A percentile compares a stretch with the other conserved stretches of the same genome.
These are phyloP conservation scores for Fusarium chlamydosporum DNA, from an alignment of 2,329 filamentous ascomycete genomes.

Conservation along the genomic window DNA sequence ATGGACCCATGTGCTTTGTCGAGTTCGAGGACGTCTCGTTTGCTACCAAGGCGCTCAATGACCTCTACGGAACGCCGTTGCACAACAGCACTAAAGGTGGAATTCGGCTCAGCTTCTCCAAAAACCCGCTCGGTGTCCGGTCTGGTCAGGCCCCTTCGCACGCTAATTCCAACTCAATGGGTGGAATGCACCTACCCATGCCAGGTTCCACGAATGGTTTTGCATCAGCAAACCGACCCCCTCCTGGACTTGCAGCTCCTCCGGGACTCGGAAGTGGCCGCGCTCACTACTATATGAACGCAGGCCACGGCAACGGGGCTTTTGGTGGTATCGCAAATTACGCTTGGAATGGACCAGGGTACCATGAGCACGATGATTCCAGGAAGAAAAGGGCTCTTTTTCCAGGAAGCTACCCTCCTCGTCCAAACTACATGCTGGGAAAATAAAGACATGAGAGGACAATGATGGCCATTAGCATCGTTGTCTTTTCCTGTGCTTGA, in stretches of 20 bases:
- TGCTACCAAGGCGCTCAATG: constrained; percentile 90
- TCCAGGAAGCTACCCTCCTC: constrained; percentile 46
- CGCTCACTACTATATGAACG: constrained; percentile 46
- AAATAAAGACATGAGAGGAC: constrained; percentile 1
- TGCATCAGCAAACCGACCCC: constrained; percentile 79
- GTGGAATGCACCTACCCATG: constrained; percentile 72
- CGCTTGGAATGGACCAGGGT: constrained; percentile 46
- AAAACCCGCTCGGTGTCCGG: constrained; percentile 94
- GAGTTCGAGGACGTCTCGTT: constrained; percentile 96
- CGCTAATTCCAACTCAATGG: constrained; percentile 58
- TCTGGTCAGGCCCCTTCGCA: constrained; percentile 75
- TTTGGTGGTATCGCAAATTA: constrained; percentile 43
- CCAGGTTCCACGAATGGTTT: constrained; percentile 69
- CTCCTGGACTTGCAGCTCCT: constrained; percentile 83
- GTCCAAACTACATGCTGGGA: constrained; percentile 12
- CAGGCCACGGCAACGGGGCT: constrained; percentile 30
- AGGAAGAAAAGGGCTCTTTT: constrained; percentile 35
- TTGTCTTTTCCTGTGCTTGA: background rate
- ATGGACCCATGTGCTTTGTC: constrained; percentile 98
- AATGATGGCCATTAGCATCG: background rate
- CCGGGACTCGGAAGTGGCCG: constrained; percentile 71
- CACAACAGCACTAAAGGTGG: constrained; percentile 96
- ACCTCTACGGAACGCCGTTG: constrained; percentile 87
- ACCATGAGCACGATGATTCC: constrained; percentile 33
- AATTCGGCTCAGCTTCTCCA: constrained; percentile 95